Base-by-base conservation (phyloP, 139 green algal genomes). In the Chlamydomonas incerta region DNA sequence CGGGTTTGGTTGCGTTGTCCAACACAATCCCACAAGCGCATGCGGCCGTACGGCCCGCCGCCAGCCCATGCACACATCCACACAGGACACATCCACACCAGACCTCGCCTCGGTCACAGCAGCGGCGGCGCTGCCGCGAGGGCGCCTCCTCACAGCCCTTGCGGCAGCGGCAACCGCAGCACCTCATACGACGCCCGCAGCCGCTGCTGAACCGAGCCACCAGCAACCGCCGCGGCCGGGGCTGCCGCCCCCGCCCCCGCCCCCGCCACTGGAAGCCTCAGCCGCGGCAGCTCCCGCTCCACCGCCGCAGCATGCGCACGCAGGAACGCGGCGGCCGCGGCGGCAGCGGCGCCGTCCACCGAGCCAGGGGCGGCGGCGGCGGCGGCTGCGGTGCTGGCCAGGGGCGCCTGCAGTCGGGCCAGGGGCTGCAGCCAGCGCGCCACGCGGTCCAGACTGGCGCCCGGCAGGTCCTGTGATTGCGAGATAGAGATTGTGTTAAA, bases 391-490 rank as follows among this genome's bases (percentile, higher is more conserved):
- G 50, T 17, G 11, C 29, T 11, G 14, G 72, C 52, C 57, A 81
- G 55, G 0, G 55, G 55, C n/a, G 50, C 73, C 34, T 24, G 18
- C 18, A 24, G 20, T 2, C 11, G 72, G 8, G 31, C n/a, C n/a
- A 79, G 72, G 13, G 46, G 4, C 72, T 79, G 72, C 52, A 55
- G 26, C 79, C 67, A 85, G 26, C 6, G 13, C 11, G 60, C 60
- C 62, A 73, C 34, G 11, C 28, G 35, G 6, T 34, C 37, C 1
- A 37, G 37, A 11, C 33, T 18, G 4, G 76, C 28, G 3, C 0
- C n/a, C 73, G 73, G 73, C 52, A 68, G 31, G 52, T 81, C 73
- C 73, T 81, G 55, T 47, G 14, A 8, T n/a, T n/a, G n/a, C n/a
- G 47, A 8, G 50, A 34, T 6, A 21, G 37, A 3, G 41, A 29